Base-by-base conservation (phyloP, 1,284 basidiomycete species). In the Ustilago trichophora region DNA sequence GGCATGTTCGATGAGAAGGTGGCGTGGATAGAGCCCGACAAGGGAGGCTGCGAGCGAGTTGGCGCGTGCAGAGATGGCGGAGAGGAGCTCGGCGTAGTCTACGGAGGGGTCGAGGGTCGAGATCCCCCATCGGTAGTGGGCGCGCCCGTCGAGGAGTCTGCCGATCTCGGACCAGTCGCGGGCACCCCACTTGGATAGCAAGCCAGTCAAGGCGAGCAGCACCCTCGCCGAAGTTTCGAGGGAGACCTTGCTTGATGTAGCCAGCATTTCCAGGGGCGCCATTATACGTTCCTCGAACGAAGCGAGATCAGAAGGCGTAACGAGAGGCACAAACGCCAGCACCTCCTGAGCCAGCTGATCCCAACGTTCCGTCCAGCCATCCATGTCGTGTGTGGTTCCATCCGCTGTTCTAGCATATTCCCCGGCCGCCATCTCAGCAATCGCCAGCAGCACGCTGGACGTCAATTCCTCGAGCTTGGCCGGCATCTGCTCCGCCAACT, bases 111-210 rank as follows among this genome's bases (percentile, higher is more conserved):
- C 65, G 24, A 69, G 54, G 11, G 43, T 40, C 12, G 59, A 49
- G 48, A 68, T 60, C 3, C 59, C 64, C 65, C 64, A 72, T 13
- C 52, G 58, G 35, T 68, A 68, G 4, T 53, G 44, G 4, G 38
- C 34, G 19, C 56, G 45, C 3, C 43, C 26, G 27, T 70, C 67
- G 15, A 70, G 53, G 29, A 44, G 34, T 26, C 33, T 29, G 3
- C 48, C 57, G 16, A 70, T 70, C 15, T 52, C 16, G 2, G 40
- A 24, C 67, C 67, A 70, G 32, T 65, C 53, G 4, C 62, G 46
- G 3, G 33, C 27, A 4, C 51, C 62, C 67, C 67, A 70, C 13
- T 52, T 53, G 18, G 37, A 21, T 13, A 70, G 46, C 47, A 70
- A 24, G 2, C 42, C 26, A 6, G 56, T 27, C 7, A 70, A 38